Evolutionary conservation across 116 monocot species (phyloP).

Genomic region (Dioscorea cayenensis): DNA sequence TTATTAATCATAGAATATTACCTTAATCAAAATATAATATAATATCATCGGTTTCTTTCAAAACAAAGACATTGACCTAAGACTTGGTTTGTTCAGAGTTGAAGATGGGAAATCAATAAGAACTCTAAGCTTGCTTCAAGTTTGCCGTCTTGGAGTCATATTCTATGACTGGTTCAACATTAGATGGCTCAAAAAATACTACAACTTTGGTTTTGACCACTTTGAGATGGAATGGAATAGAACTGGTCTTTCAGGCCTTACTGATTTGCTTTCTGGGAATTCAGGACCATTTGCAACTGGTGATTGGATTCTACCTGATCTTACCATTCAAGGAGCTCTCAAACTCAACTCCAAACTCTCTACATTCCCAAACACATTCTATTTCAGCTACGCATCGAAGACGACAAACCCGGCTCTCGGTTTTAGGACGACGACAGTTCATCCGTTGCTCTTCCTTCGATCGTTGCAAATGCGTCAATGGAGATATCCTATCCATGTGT

Average conservation of each 20-base stretch:
- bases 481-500: slow-evolving; percentile 34
- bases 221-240: slow-evolving; percentile 65
- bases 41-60: too few species aligned
- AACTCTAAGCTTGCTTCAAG: slow-evolving; percentile 63
- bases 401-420: slow-evolving; percentile 55
- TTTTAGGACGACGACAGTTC: slow-evolving; percentile 32
- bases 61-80: too few species aligned
- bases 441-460: slow-evolving; percentile 72
- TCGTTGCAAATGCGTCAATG: slow-evolving; percentile 80
- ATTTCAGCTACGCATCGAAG: slow-evolving; percentile 89
- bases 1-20: too few species aligned
- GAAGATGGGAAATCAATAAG: slow-evolving; percentile 67
- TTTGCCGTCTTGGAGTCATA: slow-evolving; percentile 66
- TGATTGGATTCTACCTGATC: slow-evolving; percentile 92
- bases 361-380: slow-evolving; percentile 87
- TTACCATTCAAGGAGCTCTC: slow-evolving; percentile 71
- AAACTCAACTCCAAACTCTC: slow-evolving; percentile 42
- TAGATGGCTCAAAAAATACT: slow-evolving; percentile 80
- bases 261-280: slow-evolving; percentile 60
- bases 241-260: slow-evolving; percentile 57
- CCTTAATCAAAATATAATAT: too few species aligned
- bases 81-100: slow-evolving; percentile 27
- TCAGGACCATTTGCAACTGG: slow-evolving; percentile 74
- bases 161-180: slow-evolving; percentile 80
- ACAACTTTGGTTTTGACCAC: slow-evolving; percentile 91